phyloP scores from a whole-genome alignment of 1,139 yeast genomes.

The Saccharomyces hybrid region DNA sequence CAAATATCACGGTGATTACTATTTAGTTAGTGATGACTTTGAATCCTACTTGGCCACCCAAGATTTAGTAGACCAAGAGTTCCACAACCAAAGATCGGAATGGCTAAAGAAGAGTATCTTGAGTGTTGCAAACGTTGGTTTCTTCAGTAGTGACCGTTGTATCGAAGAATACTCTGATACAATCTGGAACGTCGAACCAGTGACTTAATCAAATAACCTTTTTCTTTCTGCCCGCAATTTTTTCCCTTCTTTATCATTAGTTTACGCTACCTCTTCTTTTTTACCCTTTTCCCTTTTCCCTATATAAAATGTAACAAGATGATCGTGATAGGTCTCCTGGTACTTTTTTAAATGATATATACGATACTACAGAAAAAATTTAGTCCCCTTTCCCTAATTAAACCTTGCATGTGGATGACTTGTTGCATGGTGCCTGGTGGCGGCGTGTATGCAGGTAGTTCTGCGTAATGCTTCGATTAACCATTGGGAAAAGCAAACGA shows the following conservation, averaged over 20 bases:
- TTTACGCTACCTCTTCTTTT: neutral
- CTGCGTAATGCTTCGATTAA: too few species aligned
- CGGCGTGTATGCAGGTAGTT: too few species aligned
- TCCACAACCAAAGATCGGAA: conserved; percentile 50
- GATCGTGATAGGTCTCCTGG: neutral
- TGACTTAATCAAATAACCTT: conserved; percentile 14
- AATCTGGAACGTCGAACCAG: conserved; percentile 87
- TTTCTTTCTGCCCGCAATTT: too few species aligned
- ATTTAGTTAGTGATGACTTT: conserved; percentile 83
- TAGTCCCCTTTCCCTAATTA: neutral
- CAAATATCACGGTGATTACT: conserved; percentile 70
- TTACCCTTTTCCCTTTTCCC: neutral
- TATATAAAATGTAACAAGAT: neutral
- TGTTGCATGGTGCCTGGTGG: too few species aligned
- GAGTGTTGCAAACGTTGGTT: conserved; percentile 90
- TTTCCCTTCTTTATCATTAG: too few species aligned
- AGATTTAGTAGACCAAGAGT: conserved; percentile 64
- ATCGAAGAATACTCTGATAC: conserved; percentile 88
- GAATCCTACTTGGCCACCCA: conserved; percentile 82
- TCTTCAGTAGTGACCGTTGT: conserved; percentile 86
- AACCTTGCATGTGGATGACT: too few species aligned
- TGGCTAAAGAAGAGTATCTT: conserved; percentile 75
- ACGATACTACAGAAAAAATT: neutral
- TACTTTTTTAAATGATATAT: neutral
- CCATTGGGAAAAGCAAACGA: too few species aligned